These are phyloP conservation scores for Fusarium sp. DNA, from an alignment of 2,329 filamentous ascomycete species.

Conservation along the genomic window DNA sequence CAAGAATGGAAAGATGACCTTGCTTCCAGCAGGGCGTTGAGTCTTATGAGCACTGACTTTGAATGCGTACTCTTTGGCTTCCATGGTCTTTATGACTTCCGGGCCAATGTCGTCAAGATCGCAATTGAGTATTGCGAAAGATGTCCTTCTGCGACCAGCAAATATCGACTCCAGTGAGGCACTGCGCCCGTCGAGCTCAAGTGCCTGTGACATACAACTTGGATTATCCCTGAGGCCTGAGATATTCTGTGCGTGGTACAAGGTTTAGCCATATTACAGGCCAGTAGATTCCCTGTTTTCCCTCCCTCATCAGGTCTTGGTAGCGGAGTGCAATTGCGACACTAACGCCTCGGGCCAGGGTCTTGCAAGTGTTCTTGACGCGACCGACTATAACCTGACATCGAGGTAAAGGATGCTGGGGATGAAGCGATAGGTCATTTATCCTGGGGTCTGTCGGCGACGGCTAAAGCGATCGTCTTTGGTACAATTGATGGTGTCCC, in stretches of 20 bases:
- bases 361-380: neutral
- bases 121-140: neutral
- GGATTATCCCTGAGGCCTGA: neutral
- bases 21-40: neutral
- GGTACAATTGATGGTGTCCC: neutral
- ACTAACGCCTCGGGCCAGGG: neutral
- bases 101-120: neutral
- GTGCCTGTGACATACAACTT: neutral
- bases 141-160: neutral
- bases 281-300: neutral
- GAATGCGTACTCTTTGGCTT: neutral
- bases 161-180: neutral
- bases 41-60: neutral
- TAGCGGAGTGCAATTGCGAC: neutral
- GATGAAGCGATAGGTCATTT: neutral
- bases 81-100: neutral
- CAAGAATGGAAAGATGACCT: neutral
- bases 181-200: neutral
- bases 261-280: neutral
- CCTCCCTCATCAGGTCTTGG: neutral
- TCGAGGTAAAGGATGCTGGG: neutral
- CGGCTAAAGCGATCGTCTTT: neutral
- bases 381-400: neutral
- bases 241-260: neutral
- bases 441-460: neutral